Base-by-base conservation (phyloP, 805 yeast species). In the Candida orba region DNA sequence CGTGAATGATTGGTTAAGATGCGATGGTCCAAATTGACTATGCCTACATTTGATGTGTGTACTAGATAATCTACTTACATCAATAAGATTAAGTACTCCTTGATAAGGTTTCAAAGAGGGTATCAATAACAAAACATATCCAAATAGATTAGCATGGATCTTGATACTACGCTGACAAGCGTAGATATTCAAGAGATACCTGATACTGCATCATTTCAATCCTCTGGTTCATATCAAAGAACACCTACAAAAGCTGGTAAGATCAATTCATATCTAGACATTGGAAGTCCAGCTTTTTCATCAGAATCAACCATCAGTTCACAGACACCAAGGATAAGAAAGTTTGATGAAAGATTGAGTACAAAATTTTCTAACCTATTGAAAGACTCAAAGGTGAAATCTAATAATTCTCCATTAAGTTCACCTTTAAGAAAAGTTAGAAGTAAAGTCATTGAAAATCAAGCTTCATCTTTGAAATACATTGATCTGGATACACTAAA, bases 401-500 rank as follows among this genome's bases (percentile, higher is more conserved):
- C 8, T 10, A 14, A 18, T 29, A 20, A 12, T 14, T 30, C 27
- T 8, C 29, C 38, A 37, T 31, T 20, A 23, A 18, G 10, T 10
- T 23, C 30, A 13, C 29, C 38, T 18, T 37, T 34, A 31, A 36
- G 25, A 23, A 37, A 36, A 24, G 17, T 24, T 20, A 6, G 24
- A 3, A 36, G 25, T n/a, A 32, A 15, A 18, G 22, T 18, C n/a
- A 20, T 6, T 24, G 40, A 15, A 23, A n/a, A 15, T 15, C 25
- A 18, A 18, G 36, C 30, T 12, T 20, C 40, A 4, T 18, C 43
- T 13, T 22, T 45, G 23, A 59, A 60, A 34, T 72, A 75, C 73
- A 56, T 62, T 3, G 62, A 64, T 44, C 68, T 80, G 36, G 63
- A 68, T 25, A 59, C 58, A 30, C 43, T 72, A 29, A 68, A 73